These are phyloP conservation scores for Colletotrichum horii DNA, from an alignment of 2,329 filamentous ascomycete genomes.

Conservation along the genomic window DNA sequence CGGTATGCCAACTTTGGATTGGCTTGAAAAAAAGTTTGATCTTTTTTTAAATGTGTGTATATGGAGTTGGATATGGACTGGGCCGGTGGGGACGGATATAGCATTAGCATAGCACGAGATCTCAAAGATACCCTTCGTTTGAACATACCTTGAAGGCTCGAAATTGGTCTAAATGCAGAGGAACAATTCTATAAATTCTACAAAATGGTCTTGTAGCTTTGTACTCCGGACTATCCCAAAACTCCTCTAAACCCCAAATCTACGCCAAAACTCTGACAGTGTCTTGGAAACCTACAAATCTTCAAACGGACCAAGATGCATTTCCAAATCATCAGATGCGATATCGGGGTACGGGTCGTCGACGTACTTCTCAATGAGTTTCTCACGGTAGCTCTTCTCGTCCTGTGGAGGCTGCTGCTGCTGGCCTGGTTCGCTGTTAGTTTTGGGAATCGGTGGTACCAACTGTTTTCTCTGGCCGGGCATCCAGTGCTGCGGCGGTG, in stretches of 20 bases:
- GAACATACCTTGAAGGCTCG: background rate
- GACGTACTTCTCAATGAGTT: background rate
- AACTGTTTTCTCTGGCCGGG: background rate
- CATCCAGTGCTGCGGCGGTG: background rate
- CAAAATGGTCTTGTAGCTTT: background rate
- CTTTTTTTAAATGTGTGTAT: background rate
- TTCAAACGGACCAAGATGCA: background rate
- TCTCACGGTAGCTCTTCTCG: background rate
- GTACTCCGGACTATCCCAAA: background rate
- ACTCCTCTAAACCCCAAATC: background rate
- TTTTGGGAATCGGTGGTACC: background rate
- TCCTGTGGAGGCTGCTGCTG: background rate
- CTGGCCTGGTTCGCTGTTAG: background rate
- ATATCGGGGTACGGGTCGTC: background rate
- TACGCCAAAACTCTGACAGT: background rate
- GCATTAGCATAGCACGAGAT: background rate
- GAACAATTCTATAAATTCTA: background rate
- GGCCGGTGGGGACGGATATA: background rate
- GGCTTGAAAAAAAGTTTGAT: background rate
- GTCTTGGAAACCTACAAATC: background rate
- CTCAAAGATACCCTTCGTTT: background rate
- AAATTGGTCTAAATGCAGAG: background rate
- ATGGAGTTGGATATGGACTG: background rate
- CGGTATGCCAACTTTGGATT: constrained; percentile 40
- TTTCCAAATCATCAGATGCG: background rate